Evolutionary conservation across 331 rosid genomes (phyloP), one percentile per base, ranked within the genome.

Genomic region (Malus hybrid): DNA sequence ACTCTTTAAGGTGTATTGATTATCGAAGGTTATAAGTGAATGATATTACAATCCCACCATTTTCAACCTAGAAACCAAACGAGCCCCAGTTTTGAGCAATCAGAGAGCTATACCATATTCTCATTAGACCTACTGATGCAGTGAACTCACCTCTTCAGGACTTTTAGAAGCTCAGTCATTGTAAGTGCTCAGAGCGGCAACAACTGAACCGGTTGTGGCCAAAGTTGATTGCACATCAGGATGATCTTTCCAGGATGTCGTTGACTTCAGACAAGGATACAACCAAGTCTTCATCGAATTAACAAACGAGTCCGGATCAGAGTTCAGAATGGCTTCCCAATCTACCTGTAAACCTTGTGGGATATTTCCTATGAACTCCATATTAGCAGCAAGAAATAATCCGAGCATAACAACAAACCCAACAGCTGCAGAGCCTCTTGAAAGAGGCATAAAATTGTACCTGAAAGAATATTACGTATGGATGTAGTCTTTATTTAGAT

Each of bases 391-490:
- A 57, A 91, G 96, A 46, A 94, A 76, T 81, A 91, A 73, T 75
- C 98, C 96, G 65, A 94, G 90, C 93, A 94, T 85, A 80, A 91
- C 98, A 7, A 74, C 83, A 31, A 88, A 85, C 78, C 98, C 97
- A 34, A 88, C 95, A 22, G 79, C 96, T 36, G 95, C 96, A 69
- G 98, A 79, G 64, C 98, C 98, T 82, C 97, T 87, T 22, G 97
- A 90, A 57, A 94, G 92, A 24, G 96, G 98, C 98, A 91, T 94
- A 83, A 91, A 94, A 80, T 94, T 91, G 85, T 90, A 90, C 98
- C 97, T 94, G 90, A 74, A 42, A 10, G 82, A 71, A 34, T 62
- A 39, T 52, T 62, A 50, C 5, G 31, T 61, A 55, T 67, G 62
- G 59, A 7, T 59, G 48, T 16, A 44, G 14, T 10, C 69, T 8